Evolutionary conservation across 495 filamentous ascomycete species (phyloP).

Genomic region (Daldinia childiae): DNA sequence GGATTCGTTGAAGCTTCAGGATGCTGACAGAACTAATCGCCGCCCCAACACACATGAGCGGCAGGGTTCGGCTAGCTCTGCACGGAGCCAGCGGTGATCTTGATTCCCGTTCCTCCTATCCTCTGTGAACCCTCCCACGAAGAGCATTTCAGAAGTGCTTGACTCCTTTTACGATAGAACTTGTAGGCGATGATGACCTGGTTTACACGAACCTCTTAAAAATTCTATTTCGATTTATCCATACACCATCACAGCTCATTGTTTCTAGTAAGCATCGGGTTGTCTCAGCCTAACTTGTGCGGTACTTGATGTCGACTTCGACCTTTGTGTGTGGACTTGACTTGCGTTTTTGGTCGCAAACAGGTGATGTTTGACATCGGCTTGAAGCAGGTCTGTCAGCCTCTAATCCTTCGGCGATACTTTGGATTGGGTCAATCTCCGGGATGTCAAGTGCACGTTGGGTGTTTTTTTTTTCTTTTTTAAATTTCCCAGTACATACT

Average conservation of each 20-base stretch:
- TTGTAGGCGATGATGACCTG: conserved; percentile 37
- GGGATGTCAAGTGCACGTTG: conserved; percentile 13
- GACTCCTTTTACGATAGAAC: conserved; percentile 36
- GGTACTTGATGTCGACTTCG: conserved; percentile 12
- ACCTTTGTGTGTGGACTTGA: conserved; percentile 6
- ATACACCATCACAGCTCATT: conserved; percentile 34
- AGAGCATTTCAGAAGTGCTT: conserved; percentile 20
- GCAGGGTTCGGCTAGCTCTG: conserved; percentile 61
- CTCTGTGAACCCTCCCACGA: conserved; percentile 8
- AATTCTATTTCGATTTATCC: conserved; percentile 43
- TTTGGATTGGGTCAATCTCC: conserved; percentile 6
- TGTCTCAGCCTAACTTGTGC: background rate
- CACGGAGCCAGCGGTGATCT: conserved; percentile 58
- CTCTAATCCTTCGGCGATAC: background rate
- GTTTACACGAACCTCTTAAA: conserved; percentile 44
- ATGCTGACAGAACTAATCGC: conserved; percentile 61
- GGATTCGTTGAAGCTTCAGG: conserved; percentile 84
- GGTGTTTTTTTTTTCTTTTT: conserved; percentile 30
- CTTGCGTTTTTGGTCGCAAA: conserved; percentile 7
- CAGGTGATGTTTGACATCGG: conserved; percentile 1
- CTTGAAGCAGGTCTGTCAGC: conserved; percentile 13
- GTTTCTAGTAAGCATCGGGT: conserved; percentile 19
- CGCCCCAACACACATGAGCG: conserved; percentile 58
- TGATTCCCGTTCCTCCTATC: conserved; percentile 15
- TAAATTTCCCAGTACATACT: conserved; percentile 46